These are phyloP conservation scores for Luvunga scandens DNA, from an alignment of 345 rosid genomes.

Conservation along the genomic window DNA sequence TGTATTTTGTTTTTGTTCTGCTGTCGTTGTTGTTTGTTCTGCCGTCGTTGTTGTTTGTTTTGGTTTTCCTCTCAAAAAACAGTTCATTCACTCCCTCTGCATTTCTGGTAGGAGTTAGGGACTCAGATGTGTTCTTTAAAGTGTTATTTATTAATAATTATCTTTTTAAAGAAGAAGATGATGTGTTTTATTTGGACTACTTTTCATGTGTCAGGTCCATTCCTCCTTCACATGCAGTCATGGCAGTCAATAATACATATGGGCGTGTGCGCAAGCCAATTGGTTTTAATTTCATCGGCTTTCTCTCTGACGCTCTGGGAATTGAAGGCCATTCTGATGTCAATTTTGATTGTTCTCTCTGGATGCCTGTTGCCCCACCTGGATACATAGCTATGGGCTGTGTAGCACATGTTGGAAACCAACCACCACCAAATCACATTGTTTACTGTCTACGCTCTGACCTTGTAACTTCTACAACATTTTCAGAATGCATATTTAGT, in stretches of 20 bases:
- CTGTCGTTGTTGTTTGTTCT: not conserved
- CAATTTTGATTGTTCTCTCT: constrained; percentile 72
- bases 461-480: constrained; percentile 82
- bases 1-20: not conserved
- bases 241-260: constrained; percentile 89
- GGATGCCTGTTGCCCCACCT: constrained; percentile 94
- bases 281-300: constrained; percentile 70
- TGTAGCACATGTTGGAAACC: constrained; percentile 77
- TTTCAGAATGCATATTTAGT: constrained; percentile 77
- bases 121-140: not conserved
- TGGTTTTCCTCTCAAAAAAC: not conserved
- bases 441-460: constrained; percentile 93
- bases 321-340: constrained; percentile 33
- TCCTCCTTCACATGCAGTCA: constrained; percentile 94
- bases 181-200: not conserved
- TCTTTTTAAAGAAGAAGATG: not conserved
- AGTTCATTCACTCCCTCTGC: not conserved
- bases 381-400: constrained; percentile 90
- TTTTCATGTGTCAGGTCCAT: constrained; percentile 62
- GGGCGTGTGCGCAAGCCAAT: constrained; percentile 93
- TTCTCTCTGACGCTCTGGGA: constrained; percentile 60
- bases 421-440: constrained; percentile 76
- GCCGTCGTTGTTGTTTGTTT: not conserved
- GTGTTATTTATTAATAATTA: too few relatives aligned
- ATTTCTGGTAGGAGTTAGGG: not conserved